Conservation (phyloP, 2,329 filamentous ascomycete genomes). For the Aspergillus fumigatiaffinis region DNA sequence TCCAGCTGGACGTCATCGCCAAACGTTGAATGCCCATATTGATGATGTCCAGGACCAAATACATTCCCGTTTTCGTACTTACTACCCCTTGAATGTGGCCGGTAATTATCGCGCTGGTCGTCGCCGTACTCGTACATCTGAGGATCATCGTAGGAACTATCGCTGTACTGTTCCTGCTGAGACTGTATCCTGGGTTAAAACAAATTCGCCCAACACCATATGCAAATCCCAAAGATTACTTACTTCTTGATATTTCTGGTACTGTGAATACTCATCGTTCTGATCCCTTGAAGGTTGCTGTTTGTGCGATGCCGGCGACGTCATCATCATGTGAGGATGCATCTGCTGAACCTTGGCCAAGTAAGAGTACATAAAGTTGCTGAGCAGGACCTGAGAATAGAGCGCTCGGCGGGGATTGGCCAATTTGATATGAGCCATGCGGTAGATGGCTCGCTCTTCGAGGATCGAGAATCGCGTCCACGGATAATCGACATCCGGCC, state of each 20-base stretch:
- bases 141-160: conserved; percentile 47
- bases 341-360: conserved; percentile 97
- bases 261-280: conserved; percentile 42
- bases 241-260: conserved; percentile 47
- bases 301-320: conserved; percentile 71
- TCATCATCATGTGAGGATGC: conserved; percentile 92
- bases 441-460: conserved; percentile 94
- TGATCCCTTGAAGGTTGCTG: conserved; percentile 38
- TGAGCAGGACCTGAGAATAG: conserved; percentile 90
- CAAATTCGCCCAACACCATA: neutral
- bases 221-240: conserved; percentile 10
- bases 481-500: conserved; percentile 88
- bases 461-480: conserved; percentile 94
- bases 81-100: conserved; percentile 34
- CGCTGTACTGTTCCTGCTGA: conserved; percentile 33
- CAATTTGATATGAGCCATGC: conserved; percentile 98
- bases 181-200: conserved; percentile 11
- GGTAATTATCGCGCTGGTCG: conserved; percentile 36
- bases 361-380: conserved; percentile 99
- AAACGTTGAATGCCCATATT: conserved; percentile 39
- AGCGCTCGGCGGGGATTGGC: conserved; percentile 92
- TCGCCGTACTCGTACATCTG: conserved; percentile 51
- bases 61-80: conserved; percentile 36
- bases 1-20: conserved; percentile 41
- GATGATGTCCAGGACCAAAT: conserved; percentile 34